phyloP scores from a whole-genome alignment of 345 rosid species.

The Eucalyptus regnans region DNA sequence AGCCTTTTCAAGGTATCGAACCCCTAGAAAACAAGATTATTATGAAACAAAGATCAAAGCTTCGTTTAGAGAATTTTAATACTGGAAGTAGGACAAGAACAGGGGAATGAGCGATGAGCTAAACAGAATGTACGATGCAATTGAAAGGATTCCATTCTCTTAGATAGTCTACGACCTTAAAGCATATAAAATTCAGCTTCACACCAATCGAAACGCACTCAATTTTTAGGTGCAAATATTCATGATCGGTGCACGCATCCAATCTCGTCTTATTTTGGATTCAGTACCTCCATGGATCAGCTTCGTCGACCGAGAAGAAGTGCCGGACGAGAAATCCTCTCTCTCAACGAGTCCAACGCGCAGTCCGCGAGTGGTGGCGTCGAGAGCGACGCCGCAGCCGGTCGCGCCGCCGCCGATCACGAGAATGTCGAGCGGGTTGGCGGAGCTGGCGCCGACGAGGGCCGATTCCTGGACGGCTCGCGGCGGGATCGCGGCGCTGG shows the following conservation, averaged over 20 bases:
- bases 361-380: slow-evolving; percentile 81
- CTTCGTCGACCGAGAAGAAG: slow-evolving; percentile 94
- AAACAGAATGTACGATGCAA: neutral
- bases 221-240: neutral
- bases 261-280: neutral
- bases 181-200: neutral
- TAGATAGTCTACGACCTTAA: neutral
- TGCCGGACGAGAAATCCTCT: slow-evolving; percentile 93
- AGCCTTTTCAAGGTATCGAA: slow-evolving; percentile 97
- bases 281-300: slow-evolving; percentile 81
- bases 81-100: neutral
- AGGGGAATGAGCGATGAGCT: neutral
- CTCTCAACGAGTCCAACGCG: slow-evolving; percentile 92
- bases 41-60: neutral
- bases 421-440: slow-evolving; percentile 73
- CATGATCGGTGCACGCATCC: neutral
- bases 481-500: slow-evolving; percentile 44
- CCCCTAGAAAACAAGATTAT: slow-evolving; percentile 29
- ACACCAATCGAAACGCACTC: neutral
- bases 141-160: neutral
- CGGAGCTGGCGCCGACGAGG: slow-evolving; percentile 34
- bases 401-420: slow-evolving; percentile 98
- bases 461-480: slow-evolving; percentile 61
- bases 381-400: slow-evolving; percentile 94
- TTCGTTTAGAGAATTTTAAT: neutral